Evolutionary conservation across 116 monocot genomes (phyloP), one percentile per base, ranked within the genome.

Genomic region (Zostera marina): DNA sequence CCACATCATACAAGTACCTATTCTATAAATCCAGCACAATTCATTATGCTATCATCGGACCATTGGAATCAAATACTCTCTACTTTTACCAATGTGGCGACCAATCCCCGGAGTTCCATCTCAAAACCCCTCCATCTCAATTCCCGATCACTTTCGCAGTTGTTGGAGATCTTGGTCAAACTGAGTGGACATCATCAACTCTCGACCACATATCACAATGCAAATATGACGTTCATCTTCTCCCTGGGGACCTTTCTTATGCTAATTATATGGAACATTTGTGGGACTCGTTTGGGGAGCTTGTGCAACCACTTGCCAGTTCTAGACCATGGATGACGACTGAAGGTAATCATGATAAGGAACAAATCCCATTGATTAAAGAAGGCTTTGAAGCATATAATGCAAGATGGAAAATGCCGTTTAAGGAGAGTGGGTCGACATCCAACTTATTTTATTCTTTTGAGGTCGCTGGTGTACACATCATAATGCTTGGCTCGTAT

Each of bases 341-440:
- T 14, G 77, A 85, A 72, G 96, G 96, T 26, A 96, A 96, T 63
- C 96, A 96, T 77, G 96, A 96, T 62, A 85, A 76, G 67, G 96
- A 96, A 58, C 72, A 68, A 4, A 85, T 96, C 54, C 46, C 62
- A n/a, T 66, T 88, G 4, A 13, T 96, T 11, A 63, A 79, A 63
- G 41, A 70, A n/a, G 72, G 62, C 26, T 96, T 96, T 71, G 73
- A 80, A 60, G 61, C 96, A 21, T 96, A 80, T 53, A 89, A 88
- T 80, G 77, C 81, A 45, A 61, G 96, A 56, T 96, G 96, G 96
- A 85, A 70, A 56, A 96, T 96, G 96, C 96, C 96, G 3, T 89
- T 75, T 65, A 61, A 74, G 61, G 89, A 96, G 73, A 82, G 96
- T 53, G 80, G 82, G 38, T 96, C 96, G 9, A 67, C 65, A 23